Conservation (phyloP, 2,329 filamentous ascomycete species). For the Cordyceps sp. region DNA sequence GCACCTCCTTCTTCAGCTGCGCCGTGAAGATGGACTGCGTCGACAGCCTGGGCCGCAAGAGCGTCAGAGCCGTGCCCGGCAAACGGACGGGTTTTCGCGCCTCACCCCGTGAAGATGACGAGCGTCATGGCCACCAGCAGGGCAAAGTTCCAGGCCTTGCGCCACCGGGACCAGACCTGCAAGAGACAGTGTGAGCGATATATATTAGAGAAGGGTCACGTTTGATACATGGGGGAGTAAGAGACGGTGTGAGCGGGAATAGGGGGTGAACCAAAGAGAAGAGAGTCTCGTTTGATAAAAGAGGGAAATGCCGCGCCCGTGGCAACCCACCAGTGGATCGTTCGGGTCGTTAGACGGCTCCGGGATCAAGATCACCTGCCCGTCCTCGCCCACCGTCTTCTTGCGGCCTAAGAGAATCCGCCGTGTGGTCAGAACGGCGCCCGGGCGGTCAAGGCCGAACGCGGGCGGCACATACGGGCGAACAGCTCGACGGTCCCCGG, state of each 20-base stretch:
- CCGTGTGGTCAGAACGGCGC: neutral
- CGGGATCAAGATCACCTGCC: neutral
- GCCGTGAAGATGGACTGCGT: slow-evolving; percentile 9
- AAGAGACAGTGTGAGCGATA: neutral
- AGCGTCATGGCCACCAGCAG: slow-evolving; percentile 7
- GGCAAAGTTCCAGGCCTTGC: slow-evolving; percentile 9
- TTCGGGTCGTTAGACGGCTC: neutral
- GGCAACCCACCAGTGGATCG: neutral
- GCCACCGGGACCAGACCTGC: slow-evolving; percentile 8
- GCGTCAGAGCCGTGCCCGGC: too few species aligned
- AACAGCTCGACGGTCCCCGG: neutral
- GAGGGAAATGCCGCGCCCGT: neutral
- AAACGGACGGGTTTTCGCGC: too few species aligned
- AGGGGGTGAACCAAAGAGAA: neutral
- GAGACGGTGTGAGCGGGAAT: neutral
- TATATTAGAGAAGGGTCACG: neutral
- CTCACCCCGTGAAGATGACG: slow-evolving; percentile 7
- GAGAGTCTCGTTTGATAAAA: neutral
- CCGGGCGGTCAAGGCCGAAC: too few species aligned
- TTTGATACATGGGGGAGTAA: too few species aligned
- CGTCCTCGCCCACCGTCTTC: neutral
- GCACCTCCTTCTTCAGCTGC: slow-evolving; percentile 8
- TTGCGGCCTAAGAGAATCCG: neutral
- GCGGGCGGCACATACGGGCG: neutral
- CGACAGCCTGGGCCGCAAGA: neutral